Evolutionary conservation across 129 eudicot species (phyloP), one percentile per base, ranked within the genome.

Genomic region (Artemisia argyi): DNA sequence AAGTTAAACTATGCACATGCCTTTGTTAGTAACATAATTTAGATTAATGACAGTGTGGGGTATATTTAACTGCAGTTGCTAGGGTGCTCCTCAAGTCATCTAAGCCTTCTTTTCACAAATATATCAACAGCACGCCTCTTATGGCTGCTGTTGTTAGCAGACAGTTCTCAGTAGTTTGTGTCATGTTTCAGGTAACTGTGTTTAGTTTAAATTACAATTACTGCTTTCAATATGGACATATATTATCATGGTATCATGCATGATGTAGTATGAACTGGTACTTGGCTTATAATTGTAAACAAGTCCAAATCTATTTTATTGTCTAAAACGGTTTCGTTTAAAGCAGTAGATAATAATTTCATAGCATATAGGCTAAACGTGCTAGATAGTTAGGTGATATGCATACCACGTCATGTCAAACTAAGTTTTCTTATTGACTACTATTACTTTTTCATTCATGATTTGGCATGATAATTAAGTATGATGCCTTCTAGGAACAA

Each of bases 61-160:
- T 59, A 59, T 39, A 59, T 59, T 17, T 59, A 59, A 59, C 20
- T 24, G 9, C 44, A 11, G 2, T 17, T 24, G 44, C 65, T 11
- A 24, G 65, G 26, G 65, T 59, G n/a, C 65, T 59, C 18, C 42
- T 59, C 39, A 32, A 59, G 65, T 59, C 65, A 22, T 59, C 42
- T 24, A 59, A 59, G 65, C 65, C 44, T 59, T 59, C 65, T 22
- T 32, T 59, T 13, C 44, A 59, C 42, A 59, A n/a, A 24, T 9
- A 59, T 32, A 59, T 59, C 7, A 7, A 24, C 17, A 19, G 65
- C 65, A 1, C 65, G n/a, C n/a, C 65, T 35, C 65, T 59, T 59
- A 44, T 59, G 44, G 65, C 65, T 59, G 65, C 65, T 59, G 65
- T 59, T 59, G 65, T 59, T 59, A 59, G 65, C 64, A 59, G 64